Conservation (phyloP, 768 basidiomycete genomes). For the Agaricus subrufescens region DNA sequence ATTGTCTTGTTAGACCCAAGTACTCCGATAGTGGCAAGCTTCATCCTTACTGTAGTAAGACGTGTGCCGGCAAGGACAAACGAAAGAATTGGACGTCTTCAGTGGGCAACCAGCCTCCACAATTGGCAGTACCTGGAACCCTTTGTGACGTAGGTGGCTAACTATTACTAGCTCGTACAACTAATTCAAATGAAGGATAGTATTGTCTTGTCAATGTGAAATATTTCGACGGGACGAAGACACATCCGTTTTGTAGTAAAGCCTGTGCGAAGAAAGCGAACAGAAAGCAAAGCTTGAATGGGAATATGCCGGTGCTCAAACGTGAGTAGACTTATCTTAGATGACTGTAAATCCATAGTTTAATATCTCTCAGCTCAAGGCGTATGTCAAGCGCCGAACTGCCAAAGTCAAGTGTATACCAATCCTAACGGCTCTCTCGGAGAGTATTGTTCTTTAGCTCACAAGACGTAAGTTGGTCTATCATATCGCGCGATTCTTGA, state of each 20-base stretch:
- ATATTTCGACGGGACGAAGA: conserved; percentile 50
- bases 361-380: conserved; percentile 1
- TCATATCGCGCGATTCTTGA: not conserved
- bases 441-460: conserved; percentile 47
- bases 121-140: conserved; percentile 5
- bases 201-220: conserved; percentile 59
- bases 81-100: conserved; percentile 14
- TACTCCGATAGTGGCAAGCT: conserved; percentile 50
- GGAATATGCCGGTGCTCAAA: conserved; percentile 12
- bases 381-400: conserved; percentile 47
- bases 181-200: conserved; percentile 24
- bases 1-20: conserved; percentile 52
- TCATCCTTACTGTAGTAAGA: conserved; percentile 57
- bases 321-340: conserved; percentile 10
- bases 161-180: not conserved
- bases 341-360: not conserved
- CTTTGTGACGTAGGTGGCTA: conserved; percentile 14
- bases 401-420: conserved; percentile 37
- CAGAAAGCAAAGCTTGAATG: conserved; percentile 17
- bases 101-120: conserved; percentile 1
- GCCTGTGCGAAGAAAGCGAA: conserved; percentile 51
- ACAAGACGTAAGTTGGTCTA: conserved; percentile 39
- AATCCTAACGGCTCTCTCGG: conserved; percentile 32
- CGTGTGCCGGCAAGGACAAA: conserved; percentile 45
- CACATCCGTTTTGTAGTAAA: conserved; percentile 61